phyloP scores from a whole-genome alignment of 129 eudicot genomes.

The Helianthus annuus region DNA sequence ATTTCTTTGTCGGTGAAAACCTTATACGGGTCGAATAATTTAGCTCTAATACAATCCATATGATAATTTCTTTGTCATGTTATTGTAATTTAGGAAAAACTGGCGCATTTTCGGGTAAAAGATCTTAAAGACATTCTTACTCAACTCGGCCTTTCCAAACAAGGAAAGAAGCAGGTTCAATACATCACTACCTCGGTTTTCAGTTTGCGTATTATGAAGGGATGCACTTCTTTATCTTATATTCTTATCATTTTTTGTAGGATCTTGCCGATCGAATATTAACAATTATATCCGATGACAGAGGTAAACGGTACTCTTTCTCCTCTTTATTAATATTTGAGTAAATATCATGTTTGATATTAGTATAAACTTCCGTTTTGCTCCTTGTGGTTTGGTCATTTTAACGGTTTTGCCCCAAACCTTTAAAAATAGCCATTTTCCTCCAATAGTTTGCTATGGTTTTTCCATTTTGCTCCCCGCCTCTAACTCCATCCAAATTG shows the following conservation, averaged over 20 bases:
- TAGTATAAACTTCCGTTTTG: too few relatives aligned
- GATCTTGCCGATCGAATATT: constrained; percentile 90
- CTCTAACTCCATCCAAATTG: too few relatives aligned
- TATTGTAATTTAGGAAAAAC: constrained; percentile 60
- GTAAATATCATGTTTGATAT: constrained; percentile 10
- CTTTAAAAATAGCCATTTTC: too few relatives aligned
- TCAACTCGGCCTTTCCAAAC: constrained; percentile 89
- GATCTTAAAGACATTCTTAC: constrained; percentile 94
- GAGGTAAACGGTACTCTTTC: constrained; percentile 51
- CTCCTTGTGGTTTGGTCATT: too few relatives aligned
- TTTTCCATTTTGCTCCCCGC: too few relatives aligned
- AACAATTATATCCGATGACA: constrained; percentile 72
- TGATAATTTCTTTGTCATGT: not conserved
- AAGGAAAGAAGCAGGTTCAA: constrained; percentile 96
- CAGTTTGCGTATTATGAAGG: not conserved
- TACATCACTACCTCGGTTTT: constrained; percentile 1
- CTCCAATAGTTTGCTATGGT: too few relatives aligned
- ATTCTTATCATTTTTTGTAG: constrained; percentile 39
- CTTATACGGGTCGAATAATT: not conserved
- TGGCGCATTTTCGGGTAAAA: constrained; percentile 85
- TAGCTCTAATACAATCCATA: not conserved
- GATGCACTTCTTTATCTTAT: not conserved
- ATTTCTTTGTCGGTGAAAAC: too few relatives aligned
- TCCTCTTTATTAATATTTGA: constrained; percentile 4
- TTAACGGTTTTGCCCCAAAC: too few relatives aligned